Evolutionary conservation across 1,139 yeast genomes (phyloP).

Genomic region (Hemisphaericaspora xylofermentans): DNA sequence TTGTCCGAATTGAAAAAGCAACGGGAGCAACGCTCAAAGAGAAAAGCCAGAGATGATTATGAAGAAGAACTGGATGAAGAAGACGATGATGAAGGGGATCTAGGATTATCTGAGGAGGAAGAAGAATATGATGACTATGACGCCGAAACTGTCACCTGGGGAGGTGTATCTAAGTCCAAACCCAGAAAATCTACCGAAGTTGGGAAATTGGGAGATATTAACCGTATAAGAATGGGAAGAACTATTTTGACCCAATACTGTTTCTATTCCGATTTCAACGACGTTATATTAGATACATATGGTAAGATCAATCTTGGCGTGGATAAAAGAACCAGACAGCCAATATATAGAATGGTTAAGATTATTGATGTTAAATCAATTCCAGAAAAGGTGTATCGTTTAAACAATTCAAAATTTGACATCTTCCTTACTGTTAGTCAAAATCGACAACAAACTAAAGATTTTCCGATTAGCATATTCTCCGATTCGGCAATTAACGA

Average conservation of each 20-base stretch:
- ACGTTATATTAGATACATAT: conserved; percentile 67
- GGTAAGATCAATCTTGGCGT: conserved; percentile 81
- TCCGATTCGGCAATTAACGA: conserved; percentile 70
- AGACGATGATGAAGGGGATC: conserved; percentile 34
- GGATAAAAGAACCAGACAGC: conserved; percentile 58
- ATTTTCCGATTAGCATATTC: conserved; percentile 72
- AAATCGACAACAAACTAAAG: conserved; percentile 64
- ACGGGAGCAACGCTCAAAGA: conserved; percentile 63
- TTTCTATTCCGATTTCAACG: conserved; percentile 78
- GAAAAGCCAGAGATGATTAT: conserved; percentile 27
- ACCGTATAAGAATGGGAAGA: conserved; percentile 74
- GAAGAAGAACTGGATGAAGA: conserved; percentile 36
- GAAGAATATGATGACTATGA: conserved; percentile 45
- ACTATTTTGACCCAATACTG: conserved; percentile 70
- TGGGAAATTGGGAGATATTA: conserved; percentile 58
- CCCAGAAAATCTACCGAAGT: conserved; percentile 29
- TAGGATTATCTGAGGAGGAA: conserved; percentile 23
- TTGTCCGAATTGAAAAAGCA: conserved; percentile 83
- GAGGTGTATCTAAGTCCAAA: conserved; percentile 34
- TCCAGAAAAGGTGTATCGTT: conserved; percentile 56
- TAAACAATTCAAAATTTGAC: conserved; percentile 57
- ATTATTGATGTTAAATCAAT: conserved; percentile 59
- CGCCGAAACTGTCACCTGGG: conserved; percentile 52
- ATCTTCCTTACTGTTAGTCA: conserved; percentile 65
- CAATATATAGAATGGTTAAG: conserved; percentile 83